These are phyloP conservation scores for Calonectria ilicicola DNA, from an alignment of 2,329 filamentous ascomycete species.

Conservation along the genomic window DNA sequence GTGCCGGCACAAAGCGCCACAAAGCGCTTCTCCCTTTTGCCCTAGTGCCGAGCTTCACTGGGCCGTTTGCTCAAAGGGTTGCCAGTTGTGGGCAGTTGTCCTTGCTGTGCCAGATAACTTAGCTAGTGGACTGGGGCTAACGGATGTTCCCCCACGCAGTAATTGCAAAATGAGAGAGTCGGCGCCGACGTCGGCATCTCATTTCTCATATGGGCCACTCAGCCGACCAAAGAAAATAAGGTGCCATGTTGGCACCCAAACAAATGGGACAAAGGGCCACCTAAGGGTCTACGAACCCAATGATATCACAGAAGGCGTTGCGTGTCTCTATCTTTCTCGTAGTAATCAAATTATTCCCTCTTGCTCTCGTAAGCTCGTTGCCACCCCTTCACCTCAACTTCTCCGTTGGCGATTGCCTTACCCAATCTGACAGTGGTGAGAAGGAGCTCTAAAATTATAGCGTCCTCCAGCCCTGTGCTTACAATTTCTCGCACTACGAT, in stretches of 20 bases:
- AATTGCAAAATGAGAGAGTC: conserved; percentile 13
- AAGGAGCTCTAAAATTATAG: not conserved
- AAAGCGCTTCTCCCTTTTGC: conserved; percentile 20
- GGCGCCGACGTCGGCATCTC: conserved; percentile 42
- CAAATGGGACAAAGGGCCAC: conserved; percentile 1
- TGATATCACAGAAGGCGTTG: not conserved
- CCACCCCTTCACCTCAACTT: not conserved
- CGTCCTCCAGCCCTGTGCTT: conserved; percentile 28
- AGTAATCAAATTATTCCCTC: not conserved
- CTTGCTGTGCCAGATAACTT: conserved; percentile 1
- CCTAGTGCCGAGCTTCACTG: conserved; percentile 30
- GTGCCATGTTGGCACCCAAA: not conserved
- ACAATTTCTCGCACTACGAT: conserved; percentile 43
- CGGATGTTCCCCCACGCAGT: conserved; percentile 31
- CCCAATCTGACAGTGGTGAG: not conserved
- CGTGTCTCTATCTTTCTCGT: not conserved
- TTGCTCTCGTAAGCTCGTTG: conserved; percentile 13
- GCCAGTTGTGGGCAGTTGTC: not conserved
- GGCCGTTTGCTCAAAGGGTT: not conserved
- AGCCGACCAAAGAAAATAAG: conserved; percentile 18
- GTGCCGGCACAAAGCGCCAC: not conserved
- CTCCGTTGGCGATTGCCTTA: not conserved
- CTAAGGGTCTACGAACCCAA: conserved; percentile 7
- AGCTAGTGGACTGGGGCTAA: conserved; percentile 22
- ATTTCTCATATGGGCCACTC: conserved; percentile 24